These are phyloP conservation scores for Dacryopinax spathularia DNA, from an alignment of 768 basidiomycete species.

Conservation along the genomic window DNA sequence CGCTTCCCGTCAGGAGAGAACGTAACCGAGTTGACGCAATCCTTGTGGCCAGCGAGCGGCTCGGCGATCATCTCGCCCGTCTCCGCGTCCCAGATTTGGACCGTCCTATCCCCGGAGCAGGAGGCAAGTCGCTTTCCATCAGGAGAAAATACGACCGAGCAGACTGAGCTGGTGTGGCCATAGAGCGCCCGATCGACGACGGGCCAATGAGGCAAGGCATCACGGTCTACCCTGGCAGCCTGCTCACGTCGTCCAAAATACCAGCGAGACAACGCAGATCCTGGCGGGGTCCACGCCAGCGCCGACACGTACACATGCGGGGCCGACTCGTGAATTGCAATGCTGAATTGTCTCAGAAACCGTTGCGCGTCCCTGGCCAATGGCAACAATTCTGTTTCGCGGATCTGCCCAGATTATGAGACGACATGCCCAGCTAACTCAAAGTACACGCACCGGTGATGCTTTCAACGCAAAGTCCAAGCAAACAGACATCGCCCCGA, in stretches of 20 bases:
- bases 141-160: constrained; percentile 6
- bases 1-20: constrained; percentile 6
- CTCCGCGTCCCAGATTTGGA: constrained; percentile 10
- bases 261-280: neutral
- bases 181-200: neutral
- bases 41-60: constrained; percentile 2
- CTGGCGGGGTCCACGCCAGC: neutral
- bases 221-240: neutral
- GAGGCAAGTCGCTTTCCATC: constrained; percentile 6
- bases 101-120: constrained; percentile 6
- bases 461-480: neutral
- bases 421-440: neutral
- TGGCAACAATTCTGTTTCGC: neutral
- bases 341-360: neutral
- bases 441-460: neutral
- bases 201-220: neutral
- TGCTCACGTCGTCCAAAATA: neutral
- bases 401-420: neutral
- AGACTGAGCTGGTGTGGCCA: neutral
- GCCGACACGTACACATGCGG: neutral
- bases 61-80: neutral
- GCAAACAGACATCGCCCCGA: neutral
- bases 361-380: neutral
- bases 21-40: constrained; percentile 4
- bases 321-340: neutral